Conservation (phyloP, 2,329 filamentous ascomycete species). For the Trichoderma hamatum region DNA sequence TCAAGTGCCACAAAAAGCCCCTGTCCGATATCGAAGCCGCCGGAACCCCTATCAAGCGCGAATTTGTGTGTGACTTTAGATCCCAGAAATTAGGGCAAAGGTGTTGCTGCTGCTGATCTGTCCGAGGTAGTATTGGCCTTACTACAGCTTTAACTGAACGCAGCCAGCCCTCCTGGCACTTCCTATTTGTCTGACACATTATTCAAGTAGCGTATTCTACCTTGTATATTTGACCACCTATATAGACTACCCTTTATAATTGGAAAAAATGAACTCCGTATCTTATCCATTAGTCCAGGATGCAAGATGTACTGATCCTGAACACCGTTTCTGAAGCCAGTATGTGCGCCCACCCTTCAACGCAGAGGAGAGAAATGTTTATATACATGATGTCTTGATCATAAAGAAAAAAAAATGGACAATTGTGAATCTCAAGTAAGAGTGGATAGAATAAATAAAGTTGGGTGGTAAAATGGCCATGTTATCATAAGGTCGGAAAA, state of each 20-base stretch:
- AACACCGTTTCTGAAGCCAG: not conserved
- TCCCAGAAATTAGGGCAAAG: not conserved
- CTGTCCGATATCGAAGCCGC: not conserved
- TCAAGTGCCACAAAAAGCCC: not conserved
- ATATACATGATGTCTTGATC: not conserved
- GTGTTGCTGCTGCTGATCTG: not conserved
- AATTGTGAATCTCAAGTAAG: not conserved
- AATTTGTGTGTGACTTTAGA: not conserved
- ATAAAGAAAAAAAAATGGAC: not conserved
- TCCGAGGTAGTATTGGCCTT: not conserved
- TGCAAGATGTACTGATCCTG: not conserved
- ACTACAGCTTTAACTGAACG: not conserved
- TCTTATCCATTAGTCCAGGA: not conserved
- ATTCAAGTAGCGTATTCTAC: not conserved
- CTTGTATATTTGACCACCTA: not conserved
- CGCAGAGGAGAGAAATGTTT: not conserved
- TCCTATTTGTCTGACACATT: not conserved
- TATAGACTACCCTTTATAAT: too few species aligned
- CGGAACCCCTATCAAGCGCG: not conserved
- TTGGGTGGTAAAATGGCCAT: not conserved
- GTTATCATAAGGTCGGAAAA: not conserved
- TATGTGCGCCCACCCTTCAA: not conserved
- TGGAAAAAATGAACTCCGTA: not conserved
- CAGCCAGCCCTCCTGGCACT: not conserved
- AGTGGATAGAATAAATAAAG: not conserved